These are phyloP conservation scores for Solanum pimpinellifolium DNA, from an alignment of 257 asterid species.

Conservation along the genomic window DNA sequence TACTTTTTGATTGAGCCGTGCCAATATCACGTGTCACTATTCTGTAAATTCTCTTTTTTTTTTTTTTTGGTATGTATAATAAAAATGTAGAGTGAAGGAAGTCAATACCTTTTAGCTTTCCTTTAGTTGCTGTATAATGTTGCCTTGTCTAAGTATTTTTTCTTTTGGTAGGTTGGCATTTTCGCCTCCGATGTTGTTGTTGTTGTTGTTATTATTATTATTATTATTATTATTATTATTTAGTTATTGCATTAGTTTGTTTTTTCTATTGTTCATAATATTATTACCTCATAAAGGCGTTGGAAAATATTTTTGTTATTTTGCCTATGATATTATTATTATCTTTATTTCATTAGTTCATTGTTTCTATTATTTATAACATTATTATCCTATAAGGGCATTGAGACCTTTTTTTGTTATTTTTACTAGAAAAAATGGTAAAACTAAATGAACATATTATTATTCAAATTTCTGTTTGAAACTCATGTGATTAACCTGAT, in stretches of 20 bases:
- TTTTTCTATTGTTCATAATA: too few species aligned
- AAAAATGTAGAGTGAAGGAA: neutral
- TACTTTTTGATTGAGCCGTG: conserved; percentile 31
- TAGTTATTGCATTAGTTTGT: too few species aligned
- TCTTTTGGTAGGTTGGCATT: neutral
- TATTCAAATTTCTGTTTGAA: neutral
- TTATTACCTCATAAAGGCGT: too few species aligned
- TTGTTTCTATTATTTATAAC: neutral
- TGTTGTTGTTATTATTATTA: neutral
- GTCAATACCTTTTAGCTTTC: too few species aligned
- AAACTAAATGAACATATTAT: neutral
- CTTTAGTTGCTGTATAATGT: neutral
- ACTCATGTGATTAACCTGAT: neutral
- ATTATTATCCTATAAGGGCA: neutral
- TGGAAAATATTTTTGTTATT: neutral
- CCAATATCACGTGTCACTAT: conserved; percentile 20
- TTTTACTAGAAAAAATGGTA: neutral
- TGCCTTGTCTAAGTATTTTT: neutral
- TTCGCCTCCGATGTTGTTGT: neutral
- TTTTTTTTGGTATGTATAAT: neutral
- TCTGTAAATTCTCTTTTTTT: neutral
- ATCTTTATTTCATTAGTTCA: neutral
- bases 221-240: neutral
- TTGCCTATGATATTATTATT: too few species aligned
- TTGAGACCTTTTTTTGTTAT: neutral